These are phyloP conservation scores for Coniosporium uncinatum DNA, from an alignment of 2,329 filamentous ascomycete genomes.

Conservation along the genomic window DNA sequence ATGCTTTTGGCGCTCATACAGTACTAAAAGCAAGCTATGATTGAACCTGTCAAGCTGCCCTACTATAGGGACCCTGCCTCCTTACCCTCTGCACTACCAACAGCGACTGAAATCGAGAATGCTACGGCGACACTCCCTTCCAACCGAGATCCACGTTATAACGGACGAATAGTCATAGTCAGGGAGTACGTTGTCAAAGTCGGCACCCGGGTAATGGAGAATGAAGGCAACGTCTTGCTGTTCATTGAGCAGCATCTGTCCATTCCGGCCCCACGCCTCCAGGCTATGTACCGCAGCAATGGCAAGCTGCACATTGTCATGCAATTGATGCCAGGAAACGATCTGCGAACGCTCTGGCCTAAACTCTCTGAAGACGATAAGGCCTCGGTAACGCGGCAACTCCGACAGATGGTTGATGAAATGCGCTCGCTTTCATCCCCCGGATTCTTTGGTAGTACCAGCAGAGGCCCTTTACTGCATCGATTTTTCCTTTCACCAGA, in stretches of 20 bases:
- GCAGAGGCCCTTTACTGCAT: too few species aligned
- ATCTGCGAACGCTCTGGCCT: conserved; percentile 1
- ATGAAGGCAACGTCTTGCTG: conserved; percentile 2
- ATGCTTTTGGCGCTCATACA: too few species aligned
- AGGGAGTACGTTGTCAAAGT: conserved; percentile 1
- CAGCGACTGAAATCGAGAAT: conserved; percentile 1
- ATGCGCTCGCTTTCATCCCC: too few species aligned
- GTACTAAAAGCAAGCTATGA: too few species aligned
- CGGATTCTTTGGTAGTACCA: too few species aligned
- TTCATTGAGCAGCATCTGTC: conserved; percentile 2
- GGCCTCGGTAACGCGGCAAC: not conserved
- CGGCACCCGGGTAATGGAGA: not conserved
- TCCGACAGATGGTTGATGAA: conserved; percentile 1
- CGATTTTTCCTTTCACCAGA: too few species aligned
- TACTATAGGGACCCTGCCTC: too few species aligned
- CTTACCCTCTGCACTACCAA: too few species aligned
- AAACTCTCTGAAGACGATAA: conserved; percentile 1
- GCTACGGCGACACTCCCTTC: not conserved
- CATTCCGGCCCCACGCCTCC: conserved; percentile 1
- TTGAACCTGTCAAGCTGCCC: too few species aligned
- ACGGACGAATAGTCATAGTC: conserved; percentile 1
- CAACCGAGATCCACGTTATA: conserved; percentile 1
- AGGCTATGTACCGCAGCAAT: not conserved
- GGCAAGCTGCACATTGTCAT: conserved; percentile 1
- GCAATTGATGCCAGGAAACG: conserved; percentile 1